Conservation (phyloP, 352 stramenopile genomes). For the Phytophthora hibernalis region DNA sequence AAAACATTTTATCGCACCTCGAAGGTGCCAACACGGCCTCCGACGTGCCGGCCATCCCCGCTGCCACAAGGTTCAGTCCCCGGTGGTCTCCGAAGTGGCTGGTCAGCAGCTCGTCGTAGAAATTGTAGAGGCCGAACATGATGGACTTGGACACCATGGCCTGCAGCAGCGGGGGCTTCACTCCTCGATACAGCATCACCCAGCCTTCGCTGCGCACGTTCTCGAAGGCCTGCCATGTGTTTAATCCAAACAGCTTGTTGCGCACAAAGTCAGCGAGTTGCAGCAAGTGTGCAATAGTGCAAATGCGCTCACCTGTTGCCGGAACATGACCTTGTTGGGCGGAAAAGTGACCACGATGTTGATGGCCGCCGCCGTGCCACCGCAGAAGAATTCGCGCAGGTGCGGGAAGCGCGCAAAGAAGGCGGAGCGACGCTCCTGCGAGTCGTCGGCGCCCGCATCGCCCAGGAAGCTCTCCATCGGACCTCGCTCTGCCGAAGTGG, state of each 20-base stretch:
- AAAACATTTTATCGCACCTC: constrained; percentile 51
- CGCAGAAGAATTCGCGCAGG: constrained; percentile 83
- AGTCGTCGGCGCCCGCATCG: constrained; percentile 15
- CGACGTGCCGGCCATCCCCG: constrained; percentile 77
- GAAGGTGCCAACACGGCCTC: constrained; percentile 85
- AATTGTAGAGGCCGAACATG: constrained; percentile 93
- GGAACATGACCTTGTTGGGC: constrained; percentile 93
- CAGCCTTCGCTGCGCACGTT: constrained; percentile 73
- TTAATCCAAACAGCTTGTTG: constrained; percentile 74
- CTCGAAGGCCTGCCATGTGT: constrained; percentile 70
- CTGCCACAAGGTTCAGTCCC: constrained; percentile 62
- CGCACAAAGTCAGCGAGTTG: background rate
- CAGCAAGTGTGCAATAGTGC: background rate
- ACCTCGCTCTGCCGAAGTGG: background rate
- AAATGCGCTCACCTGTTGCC: constrained; percentile 66
- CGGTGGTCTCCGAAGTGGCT: constrained; percentile 49
- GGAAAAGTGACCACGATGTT: constrained; percentile 91
- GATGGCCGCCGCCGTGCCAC: constrained; percentile 81
- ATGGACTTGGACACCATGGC: constrained; percentile 89
- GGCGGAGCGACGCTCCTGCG: constrained; percentile 2
- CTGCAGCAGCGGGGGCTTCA: constrained; percentile 85
- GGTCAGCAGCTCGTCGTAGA: constrained; percentile 73
- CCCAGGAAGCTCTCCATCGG: constrained; percentile 41
- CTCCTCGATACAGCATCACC: constrained; percentile 81
- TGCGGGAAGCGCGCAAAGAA: constrained; percentile 72